Conservation (phyloP, 2,329 filamentous ascomycete genomes). For the Nemania diffusa region DNA sequence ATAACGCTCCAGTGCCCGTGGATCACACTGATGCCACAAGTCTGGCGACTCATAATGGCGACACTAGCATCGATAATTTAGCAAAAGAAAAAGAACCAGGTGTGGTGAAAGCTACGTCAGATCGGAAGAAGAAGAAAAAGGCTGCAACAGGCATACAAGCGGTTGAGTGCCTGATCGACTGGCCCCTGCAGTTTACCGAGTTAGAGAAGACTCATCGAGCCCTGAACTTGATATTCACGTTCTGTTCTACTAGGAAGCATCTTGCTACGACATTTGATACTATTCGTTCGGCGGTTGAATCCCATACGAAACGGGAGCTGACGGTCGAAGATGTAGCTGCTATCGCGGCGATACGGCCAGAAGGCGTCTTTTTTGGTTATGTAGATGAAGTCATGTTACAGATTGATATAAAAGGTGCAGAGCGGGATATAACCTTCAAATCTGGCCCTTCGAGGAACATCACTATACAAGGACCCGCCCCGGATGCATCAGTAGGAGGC, state of each 20-base stretch:
- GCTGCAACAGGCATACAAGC: constrained; percentile 25
- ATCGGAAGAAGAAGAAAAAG: constrained; percentile 40
- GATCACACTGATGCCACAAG: constrained; percentile 9
- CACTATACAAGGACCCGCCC: constrained; percentile 59
- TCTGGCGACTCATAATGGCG: constrained; percentile 11
- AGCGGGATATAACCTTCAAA: constrained; percentile 72
- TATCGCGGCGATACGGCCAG: constrained; percentile 80
- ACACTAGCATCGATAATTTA: neutral
- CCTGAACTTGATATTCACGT: constrained; percentile 92
- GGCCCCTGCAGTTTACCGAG: constrained; percentile 79
- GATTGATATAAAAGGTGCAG: constrained; percentile 77
- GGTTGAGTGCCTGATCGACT: constrained; percentile 59
- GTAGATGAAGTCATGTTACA: constrained; percentile 86
- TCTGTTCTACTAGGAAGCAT: constrained; percentile 92
- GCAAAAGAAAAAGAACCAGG: constrained; percentile 10
- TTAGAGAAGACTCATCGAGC: constrained; percentile 83
- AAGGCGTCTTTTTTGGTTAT: constrained; percentile 83
- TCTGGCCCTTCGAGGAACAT: constrained; percentile 64
- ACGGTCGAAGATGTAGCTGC: constrained; percentile 82
- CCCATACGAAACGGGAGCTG: constrained; percentile 78
- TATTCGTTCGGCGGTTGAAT: constrained; percentile 84
- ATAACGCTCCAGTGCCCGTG: neutral
- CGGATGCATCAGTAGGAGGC: constrained; percentile 67
- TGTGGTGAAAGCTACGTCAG: constrained; percentile 17
- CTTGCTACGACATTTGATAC: constrained; percentile 92